Base-by-base conservation (phyloP, 352 stramenopile species). In the Globisporangium heterothallicum region DNA sequence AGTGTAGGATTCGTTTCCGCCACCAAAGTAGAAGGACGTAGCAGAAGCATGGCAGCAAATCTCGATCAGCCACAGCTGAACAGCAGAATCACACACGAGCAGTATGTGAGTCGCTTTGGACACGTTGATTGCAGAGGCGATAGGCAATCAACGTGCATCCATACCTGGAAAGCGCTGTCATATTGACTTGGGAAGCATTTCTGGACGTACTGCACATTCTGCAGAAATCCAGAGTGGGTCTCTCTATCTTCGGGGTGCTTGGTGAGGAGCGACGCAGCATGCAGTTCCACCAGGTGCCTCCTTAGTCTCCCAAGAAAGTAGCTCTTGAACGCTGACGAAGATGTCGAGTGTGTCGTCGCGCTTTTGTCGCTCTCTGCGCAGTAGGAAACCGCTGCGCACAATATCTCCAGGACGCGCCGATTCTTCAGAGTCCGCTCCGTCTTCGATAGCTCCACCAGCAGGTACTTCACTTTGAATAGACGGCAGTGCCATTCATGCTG, bases 21-120 rank as follows among this genome's bases (percentile, higher is more conserved):
- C 53, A 22, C 48, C 40, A 21, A 66, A 61, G 7, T 71, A 56
- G 36, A 72, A 65, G 2, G 75, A 78, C n/a, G 63, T 74, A 1
- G 73, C 72, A 4, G 68, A 64, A 10, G 70, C 68, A 22, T 88
- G 80, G 36, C 66, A 86, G 6, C 72, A 76, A 29, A 85, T 45
- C 42, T 86, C 75, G 19, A 86, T 61, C 7, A 91, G 50, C 80
- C 80, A 91, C 22, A 83, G 55, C 80, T 91, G 8, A 16, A 6
- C 19, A 45, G n/a, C n/a, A n/a, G n/a, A n/a, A 29, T 2, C 12
- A 26, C 21, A 29, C 40, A 19, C 12, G 32, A 22, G 25, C 2
- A 10, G 16, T 30, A 22, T 27, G 30, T 18, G 8, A 42, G 21
- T 2, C n/a, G n/a, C n/a, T n/a, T n/a, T n/a, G n/a, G 18, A 25